Conservation (phyloP, 2,329 filamentous ascomycete genomes). For the Exophiala xenobiotica region DNA sequence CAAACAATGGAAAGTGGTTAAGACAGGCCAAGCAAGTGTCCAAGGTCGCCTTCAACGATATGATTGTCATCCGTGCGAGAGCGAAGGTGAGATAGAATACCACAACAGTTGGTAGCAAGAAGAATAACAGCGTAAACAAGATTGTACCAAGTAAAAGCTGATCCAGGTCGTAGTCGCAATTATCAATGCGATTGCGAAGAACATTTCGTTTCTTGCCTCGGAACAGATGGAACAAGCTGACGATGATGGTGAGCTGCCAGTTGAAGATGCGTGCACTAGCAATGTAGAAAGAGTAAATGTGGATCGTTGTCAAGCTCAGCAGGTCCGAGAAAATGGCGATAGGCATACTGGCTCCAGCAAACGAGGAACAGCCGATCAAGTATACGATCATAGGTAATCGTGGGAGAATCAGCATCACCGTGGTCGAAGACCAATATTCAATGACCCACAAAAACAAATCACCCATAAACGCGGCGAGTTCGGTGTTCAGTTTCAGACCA, state of each 20-base stretch:
- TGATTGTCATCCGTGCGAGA: constrained; percentile 89
- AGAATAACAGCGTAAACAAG: constrained; percentile 91
- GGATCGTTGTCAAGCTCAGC: constrained; percentile 83
- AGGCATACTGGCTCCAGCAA: constrained; percentile 94
- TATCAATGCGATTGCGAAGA: constrained; percentile 94
- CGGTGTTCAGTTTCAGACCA: constrained; percentile 90
- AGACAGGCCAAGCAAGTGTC: constrained; percentile 90
- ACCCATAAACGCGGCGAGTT: constrained; percentile 88
- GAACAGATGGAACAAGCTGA: constrained; percentile 97
- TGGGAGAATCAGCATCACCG: constrained; percentile 70
- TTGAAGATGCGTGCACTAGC: constrained; percentile 96
- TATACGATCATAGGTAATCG: constrained; percentile 83
- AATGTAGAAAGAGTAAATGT: constrained; percentile 98
- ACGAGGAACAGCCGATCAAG: constrained; percentile 90
- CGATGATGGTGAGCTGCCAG: constrained; percentile 96
- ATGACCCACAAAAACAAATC: constrained; percentile 98
- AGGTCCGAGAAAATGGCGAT: constrained; percentile 94
- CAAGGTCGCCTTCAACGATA: constrained; percentile 83
- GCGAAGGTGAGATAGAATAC: constrained; percentile 98
- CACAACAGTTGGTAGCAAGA: constrained; percentile 87
- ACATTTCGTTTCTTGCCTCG: constrained; percentile 98
- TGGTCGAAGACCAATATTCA: constrained; percentile 76
- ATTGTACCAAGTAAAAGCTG: constrained; percentile 96
- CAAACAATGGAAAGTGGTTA: constrained; percentile 97
- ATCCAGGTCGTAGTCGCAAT: constrained; percentile 97